Conservation (phyloP, 2,329 filamentous ascomycete species). For the Trichoderma arundinaceum region DNA sequence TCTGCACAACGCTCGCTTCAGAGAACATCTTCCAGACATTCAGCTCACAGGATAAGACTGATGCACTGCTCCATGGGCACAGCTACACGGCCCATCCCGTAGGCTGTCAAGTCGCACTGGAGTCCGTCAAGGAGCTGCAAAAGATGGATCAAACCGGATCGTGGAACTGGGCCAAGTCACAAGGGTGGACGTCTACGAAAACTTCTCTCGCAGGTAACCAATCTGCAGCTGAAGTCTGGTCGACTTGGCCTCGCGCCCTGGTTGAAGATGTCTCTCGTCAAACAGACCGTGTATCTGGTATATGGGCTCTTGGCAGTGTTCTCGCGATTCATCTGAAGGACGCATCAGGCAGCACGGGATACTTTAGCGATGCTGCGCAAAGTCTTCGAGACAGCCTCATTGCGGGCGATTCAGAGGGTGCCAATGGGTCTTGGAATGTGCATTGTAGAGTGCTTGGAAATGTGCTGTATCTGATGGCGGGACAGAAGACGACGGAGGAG, state of each 20-base stretch:
- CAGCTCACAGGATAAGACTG: conserved; percentile 72
- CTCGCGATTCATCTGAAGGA: conserved; percentile 65
- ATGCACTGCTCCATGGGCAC: conserved; percentile 82
- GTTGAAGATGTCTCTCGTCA: conserved; percentile 62
- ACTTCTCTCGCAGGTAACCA: background rate
- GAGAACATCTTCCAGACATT: conserved; percentile 76
- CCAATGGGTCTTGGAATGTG: conserved; percentile 52
- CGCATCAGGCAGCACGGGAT: conserved; percentile 49
- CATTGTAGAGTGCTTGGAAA: conserved; percentile 63
- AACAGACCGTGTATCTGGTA: conserved; percentile 61
- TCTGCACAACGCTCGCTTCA: conserved; percentile 77
- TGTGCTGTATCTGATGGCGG: conserved; percentile 63
- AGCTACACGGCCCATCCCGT: conserved; percentile 86
- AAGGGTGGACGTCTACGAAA: conserved; percentile 48
- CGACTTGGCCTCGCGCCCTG: conserved; percentile 70
- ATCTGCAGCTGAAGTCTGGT: conserved; percentile 57
- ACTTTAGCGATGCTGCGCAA: conserved; percentile 55
- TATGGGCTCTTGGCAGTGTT: conserved; percentile 77
- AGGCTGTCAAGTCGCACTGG: conserved; percentile 78
- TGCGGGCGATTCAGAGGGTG: conserved; percentile 34
- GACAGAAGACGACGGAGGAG: conserved; percentile 50
- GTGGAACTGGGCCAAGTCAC: conserved; percentile 62
- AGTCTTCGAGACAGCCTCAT: conserved; percentile 49
- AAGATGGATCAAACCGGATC: conserved; percentile 59
- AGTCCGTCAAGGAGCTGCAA: conserved; percentile 65